A percentile compares a stretch with the other conserved stretches of the same genome.
phyloP scores from a whole-genome alignment of 768 basidiomycete genomes.

The Boletus insuetus region DNA sequence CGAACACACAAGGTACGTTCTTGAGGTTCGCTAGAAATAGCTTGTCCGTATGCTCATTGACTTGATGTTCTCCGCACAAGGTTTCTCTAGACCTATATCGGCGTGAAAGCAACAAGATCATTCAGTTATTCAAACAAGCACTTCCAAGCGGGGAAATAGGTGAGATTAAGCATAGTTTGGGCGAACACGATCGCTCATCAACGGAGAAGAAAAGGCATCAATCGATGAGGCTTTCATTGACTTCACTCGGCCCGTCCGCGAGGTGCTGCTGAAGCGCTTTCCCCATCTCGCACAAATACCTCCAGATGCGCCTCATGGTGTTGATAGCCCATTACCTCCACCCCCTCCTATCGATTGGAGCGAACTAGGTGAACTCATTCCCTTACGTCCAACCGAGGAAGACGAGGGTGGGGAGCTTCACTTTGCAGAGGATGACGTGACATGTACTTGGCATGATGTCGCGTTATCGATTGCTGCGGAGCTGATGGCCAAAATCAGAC shows the following conservation, averaged over 20 bases:
- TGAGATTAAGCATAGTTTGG: conserved; percentile 30
- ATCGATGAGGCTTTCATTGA: conserved; percentile 98
- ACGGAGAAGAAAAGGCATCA: conserved; percentile 81
- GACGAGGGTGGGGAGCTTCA: conserved; percentile 16
- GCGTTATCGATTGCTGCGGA: conserved; percentile 87
- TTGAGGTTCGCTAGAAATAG: neutral
- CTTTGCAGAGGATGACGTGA: conserved; percentile 30
- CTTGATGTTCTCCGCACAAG: conserved; percentile 34
- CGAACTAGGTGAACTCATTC: conserved; percentile 58
- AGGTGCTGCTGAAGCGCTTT: conserved; percentile 67
- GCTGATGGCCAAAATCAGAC: conserved; percentile 73
- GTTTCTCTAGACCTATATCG: conserved; percentile 93
- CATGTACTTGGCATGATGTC: conserved; percentile 85
- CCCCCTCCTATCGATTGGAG: conserved; percentile 67
- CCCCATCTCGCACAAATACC: conserved; percentile 76
- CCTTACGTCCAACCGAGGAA: conserved; percentile 39
- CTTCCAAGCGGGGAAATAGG: conserved; percentile 82
- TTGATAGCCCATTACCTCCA: conserved; percentile 75
- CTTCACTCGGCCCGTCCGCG: conserved; percentile 78
- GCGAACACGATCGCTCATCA: neutral
- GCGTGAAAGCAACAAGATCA: conserved; percentile 85
- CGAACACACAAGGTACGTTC: conserved; percentile 82
- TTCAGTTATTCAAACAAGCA: conserved; percentile 75
- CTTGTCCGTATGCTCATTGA: neutral
- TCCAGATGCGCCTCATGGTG: conserved; percentile 59